These are phyloP conservation scores for Colletotrichum orbiculare DNA, from an alignment of 2,329 filamentous ascomycete genomes.

Conservation along the genomic window DNA sequence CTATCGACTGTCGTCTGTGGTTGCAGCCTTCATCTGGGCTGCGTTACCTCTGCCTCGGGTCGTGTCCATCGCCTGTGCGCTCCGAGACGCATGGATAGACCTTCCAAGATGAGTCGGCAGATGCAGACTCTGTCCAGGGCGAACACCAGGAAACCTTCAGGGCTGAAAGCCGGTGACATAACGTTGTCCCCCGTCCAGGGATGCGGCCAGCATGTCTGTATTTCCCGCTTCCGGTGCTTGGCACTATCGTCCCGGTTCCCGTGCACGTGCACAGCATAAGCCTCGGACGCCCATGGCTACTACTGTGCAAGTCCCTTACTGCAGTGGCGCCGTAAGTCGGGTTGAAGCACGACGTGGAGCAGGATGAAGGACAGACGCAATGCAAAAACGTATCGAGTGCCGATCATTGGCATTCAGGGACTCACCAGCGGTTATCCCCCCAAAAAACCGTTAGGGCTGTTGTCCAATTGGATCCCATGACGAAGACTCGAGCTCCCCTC, in stretches of 20 bases:
- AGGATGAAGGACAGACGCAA: not conserved
- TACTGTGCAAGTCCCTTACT: not conserved
- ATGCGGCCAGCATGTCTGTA: slow-evolving; percentile 22
- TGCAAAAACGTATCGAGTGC: slow-evolving; percentile 12
- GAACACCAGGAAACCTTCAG: slow-evolving; percentile 14
- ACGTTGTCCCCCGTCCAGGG: slow-evolving; percentile 32
- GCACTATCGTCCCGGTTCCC: slow-evolving; percentile 22
- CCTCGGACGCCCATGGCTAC: slow-evolving; percentile 14
- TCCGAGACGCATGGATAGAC: slow-evolving; percentile 2
- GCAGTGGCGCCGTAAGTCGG: not conserved
- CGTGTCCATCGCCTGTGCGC: slow-evolving; percentile 9
- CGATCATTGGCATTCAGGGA: slow-evolving; percentile 13
- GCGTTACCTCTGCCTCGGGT: slow-evolving; percentile 2
- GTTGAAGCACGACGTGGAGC: not conserved
- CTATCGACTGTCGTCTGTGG: slow-evolving; percentile 20
- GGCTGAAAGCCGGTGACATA: slow-evolving; percentile 33
- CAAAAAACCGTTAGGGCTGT: not conserved
- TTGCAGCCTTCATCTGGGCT: slow-evolving; percentile 22
- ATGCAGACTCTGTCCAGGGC: not conserved
- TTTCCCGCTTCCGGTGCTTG: slow-evolving; percentile 27
- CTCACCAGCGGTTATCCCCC: slow-evolving; percentile 5
- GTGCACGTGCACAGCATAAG: slow-evolving; percentile 14
- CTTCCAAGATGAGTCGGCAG: slow-evolving; percentile 12
- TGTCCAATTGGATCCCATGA: slow-evolving; percentile 10
- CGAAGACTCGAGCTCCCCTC: not conserved